These are phyloP conservation scores for Holtermannia corniformis DNA, from an alignment of 768 basidiomycete genomes.

Conservation along the genomic window DNA sequence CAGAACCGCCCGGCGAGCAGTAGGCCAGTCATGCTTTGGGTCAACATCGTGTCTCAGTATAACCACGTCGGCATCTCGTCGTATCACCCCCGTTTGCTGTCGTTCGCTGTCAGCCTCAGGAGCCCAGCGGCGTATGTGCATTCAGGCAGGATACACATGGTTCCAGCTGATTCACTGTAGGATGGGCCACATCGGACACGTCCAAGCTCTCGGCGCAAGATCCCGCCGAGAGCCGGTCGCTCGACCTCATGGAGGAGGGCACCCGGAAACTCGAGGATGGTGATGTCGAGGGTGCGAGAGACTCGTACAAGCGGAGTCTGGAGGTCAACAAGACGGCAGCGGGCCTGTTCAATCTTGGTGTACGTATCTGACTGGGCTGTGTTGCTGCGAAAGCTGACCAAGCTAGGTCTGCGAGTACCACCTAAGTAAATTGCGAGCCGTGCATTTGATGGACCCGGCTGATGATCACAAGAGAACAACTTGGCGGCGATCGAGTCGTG, in stretches of 20 bases:
- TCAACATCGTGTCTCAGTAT: too few species aligned
- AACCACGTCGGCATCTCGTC: too few species aligned
- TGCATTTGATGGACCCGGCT: neutral
- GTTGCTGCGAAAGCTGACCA: neutral
- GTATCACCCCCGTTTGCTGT: too few species aligned
- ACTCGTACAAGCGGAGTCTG: constrained; percentile 26
- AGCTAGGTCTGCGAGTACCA: constrained; percentile 38
- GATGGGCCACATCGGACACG: neutral
- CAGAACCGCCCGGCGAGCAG: too few species aligned
- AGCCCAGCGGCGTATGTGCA: too few species aligned
- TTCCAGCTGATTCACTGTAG: too few species aligned
- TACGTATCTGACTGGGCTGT: constrained; percentile 21
- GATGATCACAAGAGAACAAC: constrained; percentile 24
- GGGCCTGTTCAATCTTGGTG: constrained; percentile 38
- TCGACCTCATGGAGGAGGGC: constrained; percentile 28
- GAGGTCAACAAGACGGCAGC: constrained; percentile 25
- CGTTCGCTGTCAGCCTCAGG: too few species aligned
- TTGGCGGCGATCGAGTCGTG: constrained; percentile 33
- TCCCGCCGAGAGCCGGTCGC: constrained; percentile 20
- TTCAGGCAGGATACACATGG: too few species aligned
- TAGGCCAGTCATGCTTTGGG: too few species aligned
- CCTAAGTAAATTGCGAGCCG: constrained; percentile 12
- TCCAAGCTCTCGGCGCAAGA: constrained; percentile 5
- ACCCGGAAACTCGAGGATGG: constrained; percentile 32
- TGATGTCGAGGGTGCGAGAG: constrained; percentile 27